These are phyloP conservation scores for Wickerhamiella azyma DNA, from an alignment of 805 yeast genomes.

Conservation along the genomic window DNA sequence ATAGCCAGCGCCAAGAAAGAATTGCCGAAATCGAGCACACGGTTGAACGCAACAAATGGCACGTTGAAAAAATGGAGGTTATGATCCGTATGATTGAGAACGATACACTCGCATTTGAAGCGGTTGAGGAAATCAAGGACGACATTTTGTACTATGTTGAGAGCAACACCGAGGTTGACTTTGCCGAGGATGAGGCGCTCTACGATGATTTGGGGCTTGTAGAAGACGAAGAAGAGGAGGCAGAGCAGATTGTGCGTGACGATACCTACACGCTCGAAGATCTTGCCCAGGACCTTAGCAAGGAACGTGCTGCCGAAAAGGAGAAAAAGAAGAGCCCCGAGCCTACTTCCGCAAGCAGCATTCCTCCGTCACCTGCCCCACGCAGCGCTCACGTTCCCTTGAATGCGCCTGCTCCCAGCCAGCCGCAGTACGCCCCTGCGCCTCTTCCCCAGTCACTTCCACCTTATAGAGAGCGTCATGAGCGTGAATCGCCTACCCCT, in stretches of 20 bases:
- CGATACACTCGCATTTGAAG: constrained; percentile 65
- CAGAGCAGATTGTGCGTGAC: constrained; percentile 23
- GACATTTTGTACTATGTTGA: constrained; percentile 90
- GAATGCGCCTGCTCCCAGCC: constrained; percentile 21
- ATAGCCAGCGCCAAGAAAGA: constrained; percentile 39
- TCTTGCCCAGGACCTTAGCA: constrained; percentile 24
- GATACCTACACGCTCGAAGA: constrained; percentile 26
- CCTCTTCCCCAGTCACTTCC: constrained; percentile 17
- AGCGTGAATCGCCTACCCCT: not conserved
- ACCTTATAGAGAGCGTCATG: constrained; percentile 8
- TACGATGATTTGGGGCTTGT: constrained; percentile 75
- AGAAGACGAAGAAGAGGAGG: constrained; percentile 37
- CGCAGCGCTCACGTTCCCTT: constrained; percentile 9
- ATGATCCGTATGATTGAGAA: constrained; percentile 66
- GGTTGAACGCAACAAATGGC: constrained; percentile 65
- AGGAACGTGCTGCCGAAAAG: constrained; percentile 20
- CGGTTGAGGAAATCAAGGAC: constrained; percentile 63
- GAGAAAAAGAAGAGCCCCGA: constrained; percentile 17
- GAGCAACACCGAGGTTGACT: constrained; percentile 82
- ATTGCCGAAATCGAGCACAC: constrained; percentile 49
- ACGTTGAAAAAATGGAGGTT: constrained; percentile 62
- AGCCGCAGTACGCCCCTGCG: constrained; percentile 13
- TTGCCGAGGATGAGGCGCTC: constrained; percentile 83
- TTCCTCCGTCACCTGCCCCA: constrained; percentile 14
- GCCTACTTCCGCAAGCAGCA: constrained; percentile 11